These are phyloP conservation scores for Xylariaceae sp. DNA, from an alignment of 2,329 filamentous ascomycete species.

Conservation along the genomic window DNA sequence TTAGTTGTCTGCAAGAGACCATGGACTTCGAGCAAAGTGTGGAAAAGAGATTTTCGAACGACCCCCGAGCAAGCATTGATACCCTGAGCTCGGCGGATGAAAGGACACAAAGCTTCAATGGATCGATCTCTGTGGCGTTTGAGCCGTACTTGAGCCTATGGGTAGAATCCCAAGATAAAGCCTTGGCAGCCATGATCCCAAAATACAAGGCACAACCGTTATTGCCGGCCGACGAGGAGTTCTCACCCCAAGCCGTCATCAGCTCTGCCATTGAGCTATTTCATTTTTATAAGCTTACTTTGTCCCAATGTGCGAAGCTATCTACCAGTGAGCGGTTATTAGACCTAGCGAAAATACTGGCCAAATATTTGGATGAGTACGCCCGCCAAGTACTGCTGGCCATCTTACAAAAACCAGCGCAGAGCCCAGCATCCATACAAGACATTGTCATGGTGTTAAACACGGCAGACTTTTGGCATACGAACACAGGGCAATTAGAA, in stretches of 20 bases:
- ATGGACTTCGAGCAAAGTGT: conserved; percentile 93
- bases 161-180: conserved; percentile 93
- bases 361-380: conserved; percentile 92
- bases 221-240: conserved; percentile 80
- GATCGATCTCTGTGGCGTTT: conserved; percentile 92
- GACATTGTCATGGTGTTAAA: conserved; percentile 85
- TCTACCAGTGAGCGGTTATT: conserved; percentile 84
- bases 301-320: conserved; percentile 92
- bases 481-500: conserved; percentile 86
- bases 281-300: conserved; percentile 87
- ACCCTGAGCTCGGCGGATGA: conserved; percentile 78
- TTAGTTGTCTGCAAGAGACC: conserved; percentile 89
- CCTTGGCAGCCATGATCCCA: conserved; percentile 76
- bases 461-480: conserved; percentile 95
- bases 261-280: conserved; percentile 94
- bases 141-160: conserved; percentile 95
- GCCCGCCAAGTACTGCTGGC: conserved; percentile 84
- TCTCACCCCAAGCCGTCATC: conserved; percentile 83
- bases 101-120: conserved; percentile 70
- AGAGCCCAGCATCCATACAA: conserved; percentile 53
- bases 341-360: conserved; percentile 78
- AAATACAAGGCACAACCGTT: conserved; percentile 81
- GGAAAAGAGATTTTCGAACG: conserved; percentile 72
- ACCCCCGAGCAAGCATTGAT: conserved; percentile 76
- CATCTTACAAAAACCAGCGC: conserved; percentile 55